Base-by-base conservation (phyloP, 495 filamentous ascomycete species). In the Hypoxylon perforatum region DNA sequence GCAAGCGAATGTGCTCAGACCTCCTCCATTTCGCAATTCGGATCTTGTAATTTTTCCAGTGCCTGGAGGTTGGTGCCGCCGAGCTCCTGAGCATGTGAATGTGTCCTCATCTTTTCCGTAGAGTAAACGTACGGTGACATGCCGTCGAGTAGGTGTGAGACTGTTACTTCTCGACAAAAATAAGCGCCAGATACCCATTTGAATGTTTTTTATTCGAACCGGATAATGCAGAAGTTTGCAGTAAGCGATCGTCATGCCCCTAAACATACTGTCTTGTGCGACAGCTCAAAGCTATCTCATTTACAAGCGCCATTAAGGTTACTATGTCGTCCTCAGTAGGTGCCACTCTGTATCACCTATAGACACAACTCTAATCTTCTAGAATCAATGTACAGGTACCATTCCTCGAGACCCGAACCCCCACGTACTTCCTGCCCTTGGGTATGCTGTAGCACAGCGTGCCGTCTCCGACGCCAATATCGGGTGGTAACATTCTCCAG, bases 1-100 rank as follows among this genome's bases (percentile, higher is more conserved):
- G 42, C 44, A 48, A 22, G 23, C 22, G 59, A 19, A 49, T 49
- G 59, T 46, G 53, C 65, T 58, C 65, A 57, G 65, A 63, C 58
- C 48, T 63, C 46, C 46, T n/a, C n/a, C n/a, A n/a, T n/a, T n/a
- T n/a, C n/a, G n/a, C n/a, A 44, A 33, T 28, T 57, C 21, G 46
- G 47, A 14, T 36, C 9, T 25, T 58, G 28, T 54, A 48, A 47
- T 53, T 63, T 48, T 44, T 28, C 25, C 41, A 51, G 50, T 23
- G 7, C 28, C 41, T 50, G 54, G 8, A 33, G 35, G 23, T 56
- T 52, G 52, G 48, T 15, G 45, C 36, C n/a, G n/a, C n/a, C n/a
- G n/a, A n/a, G 46, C 45, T 42, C 23, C 39, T 35, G 35, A 17
- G 48, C 44, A 52, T 49, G 25, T 22, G 23, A 51, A 22, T 44